Evolutionary conservation across 2,329 filamentous ascomycete genomes (phyloP), one percentile per base, ranked within the genome.

Genomic region (Aspergillus puulaauensis): DNA sequence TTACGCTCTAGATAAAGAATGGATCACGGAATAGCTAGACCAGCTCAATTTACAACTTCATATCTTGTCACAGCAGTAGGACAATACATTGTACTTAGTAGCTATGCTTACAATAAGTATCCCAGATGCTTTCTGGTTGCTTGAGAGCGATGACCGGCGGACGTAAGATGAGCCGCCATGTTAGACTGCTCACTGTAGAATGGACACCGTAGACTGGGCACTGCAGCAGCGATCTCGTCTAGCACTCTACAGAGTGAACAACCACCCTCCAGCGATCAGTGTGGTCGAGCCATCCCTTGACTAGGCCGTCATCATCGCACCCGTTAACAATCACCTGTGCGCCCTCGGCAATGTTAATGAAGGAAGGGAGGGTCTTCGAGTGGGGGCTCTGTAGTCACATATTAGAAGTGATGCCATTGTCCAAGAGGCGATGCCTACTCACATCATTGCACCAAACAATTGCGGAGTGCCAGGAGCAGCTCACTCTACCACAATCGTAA

Each of bases 401-500:
- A 27, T 12, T 33, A 33, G 27, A 33, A 4, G 1, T 15, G 11
- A 24, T 14, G 4, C 5, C 3, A 45, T 0, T 45, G 19, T 8
- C 9, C 27, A 11, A 31, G 27, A 31, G 27, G 3, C 8, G 27
- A 31, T 6, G 43, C 14, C 1, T 45, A 37, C 50, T 52, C 12
- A 52, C 50, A 40, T 31, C 21, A 35, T 54, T 54, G 33, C 52
- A 54, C 52, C 43, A 54, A 6, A 21, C 6, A 8, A 47, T 54
- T 5, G 33, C 41, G 2, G 52, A 17, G 7, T 21, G 12, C 11
- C 21, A 47, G n/a, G 43, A 39, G 43, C 43, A 54, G 43, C 43
- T 46, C 43, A 11, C 21, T 39, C 9, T 40, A 14, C 21, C 43
- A 41, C 4, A 54, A 33, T 5, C 43, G 21, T 4, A 43, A 33